phyloP scores from a whole-genome alignment of 1,284 basidiomycete species.

The Cutaneotrichosporon sp. region DNA sequence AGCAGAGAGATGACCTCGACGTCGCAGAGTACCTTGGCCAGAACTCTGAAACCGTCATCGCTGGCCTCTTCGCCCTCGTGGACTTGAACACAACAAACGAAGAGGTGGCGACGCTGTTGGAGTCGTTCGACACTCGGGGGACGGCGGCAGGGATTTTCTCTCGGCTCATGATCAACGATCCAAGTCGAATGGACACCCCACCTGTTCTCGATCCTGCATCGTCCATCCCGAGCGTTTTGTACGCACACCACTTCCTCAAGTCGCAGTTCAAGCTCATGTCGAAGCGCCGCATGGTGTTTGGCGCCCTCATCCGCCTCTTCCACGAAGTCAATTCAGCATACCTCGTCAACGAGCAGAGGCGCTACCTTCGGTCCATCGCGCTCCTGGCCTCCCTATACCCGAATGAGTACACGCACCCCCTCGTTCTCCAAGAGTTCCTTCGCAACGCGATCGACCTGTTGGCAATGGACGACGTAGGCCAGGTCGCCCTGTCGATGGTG shows the following conservation, averaged over 20 bases:
- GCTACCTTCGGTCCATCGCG: slow-evolving; percentile 67
- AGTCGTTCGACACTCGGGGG: background rate
- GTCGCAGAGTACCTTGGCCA: background rate
- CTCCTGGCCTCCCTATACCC: slow-evolving; percentile 63
- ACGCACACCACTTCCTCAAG: slow-evolving; percentile 10
- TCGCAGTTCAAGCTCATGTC: slow-evolving; percentile 1
- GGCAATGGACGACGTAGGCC: slow-evolving; percentile 62
- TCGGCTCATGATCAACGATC: slow-evolving; percentile 8
- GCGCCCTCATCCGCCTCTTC: slow-evolving; percentile 69
- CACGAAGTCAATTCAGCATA: slow-evolving; percentile 61
- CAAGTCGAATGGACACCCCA: background rate
- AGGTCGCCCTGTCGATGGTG: slow-evolving; percentile 66
- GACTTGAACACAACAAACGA: slow-evolving; percentile 12
- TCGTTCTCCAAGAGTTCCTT: slow-evolving; percentile 62
- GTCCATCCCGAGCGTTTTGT: background rate
- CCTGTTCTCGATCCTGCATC: slow-evolving; percentile 7
- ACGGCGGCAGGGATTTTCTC: slow-evolving; percentile 3
- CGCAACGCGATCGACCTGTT: slow-evolving; percentile 65
- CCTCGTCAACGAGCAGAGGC: slow-evolving; percentile 80
- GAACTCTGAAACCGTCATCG: slow-evolving; percentile 9
- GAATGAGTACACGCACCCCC: slow-evolving; percentile 56
- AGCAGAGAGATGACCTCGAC: background rate
- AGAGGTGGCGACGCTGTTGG: background rate
- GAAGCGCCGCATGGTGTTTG: slow-evolving; percentile 57
- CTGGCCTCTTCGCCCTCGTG: slow-evolving; percentile 22